phyloP scores from a whole-genome alignment of 106 monocot species.

The Alisma plantagoaquatica region DNA sequence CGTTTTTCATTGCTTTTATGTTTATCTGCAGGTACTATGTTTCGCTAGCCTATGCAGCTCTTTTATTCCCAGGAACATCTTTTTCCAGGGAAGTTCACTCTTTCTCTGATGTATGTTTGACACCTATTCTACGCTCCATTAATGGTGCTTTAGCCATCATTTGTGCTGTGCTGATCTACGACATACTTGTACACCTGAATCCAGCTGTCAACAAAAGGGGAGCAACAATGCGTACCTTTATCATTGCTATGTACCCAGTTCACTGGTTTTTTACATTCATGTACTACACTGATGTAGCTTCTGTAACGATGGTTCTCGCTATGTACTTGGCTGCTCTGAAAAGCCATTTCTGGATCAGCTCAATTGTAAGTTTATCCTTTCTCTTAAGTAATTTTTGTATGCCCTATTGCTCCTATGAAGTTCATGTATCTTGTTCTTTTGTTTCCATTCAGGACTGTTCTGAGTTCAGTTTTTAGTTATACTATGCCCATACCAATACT shows the following conservation, averaged over 20 bases:
- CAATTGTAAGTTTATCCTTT: conserved; percentile 43
- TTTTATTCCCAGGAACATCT: conserved; percentile 70
- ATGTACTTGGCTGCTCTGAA: conserved; percentile 75
- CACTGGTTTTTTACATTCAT: conserved; percentile 98
- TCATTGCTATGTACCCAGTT: conserved; percentile 62
- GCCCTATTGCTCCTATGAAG: too few relatives aligned
- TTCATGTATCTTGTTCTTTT: too few relatives aligned
- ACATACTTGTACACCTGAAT: conserved; percentile 45
- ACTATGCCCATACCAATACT: too few relatives aligned
- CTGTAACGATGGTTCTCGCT: conserved; percentile 70
- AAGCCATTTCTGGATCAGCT: conserved; percentile 49
- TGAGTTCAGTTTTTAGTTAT: too few relatives aligned
- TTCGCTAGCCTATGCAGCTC: conserved; percentile 65
- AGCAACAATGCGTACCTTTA: conserved; percentile 41
- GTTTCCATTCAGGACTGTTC: too few relatives aligned
- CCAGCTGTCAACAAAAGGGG: conserved; percentile 42
- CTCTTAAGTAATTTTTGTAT: too few relatives aligned
- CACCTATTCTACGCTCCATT: conserved; percentile 57
- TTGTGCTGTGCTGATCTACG: conserved; percentile 74
- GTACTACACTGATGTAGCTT: conserved; percentile 93
- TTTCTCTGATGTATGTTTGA: conserved; percentile 51
- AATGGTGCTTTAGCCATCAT: conserved; percentile 62
- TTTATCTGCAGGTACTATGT: conserved; percentile 64
- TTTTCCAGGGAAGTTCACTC: conserved; percentile 19
- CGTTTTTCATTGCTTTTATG: conserved; percentile 7